phyloP scores from a whole-genome alignment of 2,329 filamentous ascomycete genomes.

The Sarocladium brachiariae region DNA sequence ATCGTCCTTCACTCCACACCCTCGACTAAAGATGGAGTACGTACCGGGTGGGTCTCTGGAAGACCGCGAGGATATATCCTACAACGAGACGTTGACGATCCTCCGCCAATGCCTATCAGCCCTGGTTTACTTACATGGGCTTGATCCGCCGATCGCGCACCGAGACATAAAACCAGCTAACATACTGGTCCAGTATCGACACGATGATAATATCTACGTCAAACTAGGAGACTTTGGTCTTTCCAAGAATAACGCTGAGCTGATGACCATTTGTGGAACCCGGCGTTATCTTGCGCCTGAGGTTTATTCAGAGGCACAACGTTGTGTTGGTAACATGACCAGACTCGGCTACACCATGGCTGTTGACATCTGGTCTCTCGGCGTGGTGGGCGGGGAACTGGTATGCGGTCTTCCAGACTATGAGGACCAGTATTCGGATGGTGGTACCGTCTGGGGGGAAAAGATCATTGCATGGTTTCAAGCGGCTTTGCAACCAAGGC shows the following conservation, averaged over 20 bases:
- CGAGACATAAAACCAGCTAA: constrained; percentile 92
- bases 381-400: constrained; percentile 52
- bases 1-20: not conserved
- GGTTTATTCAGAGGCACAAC: constrained; percentile 36
- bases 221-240: constrained; percentile 90
- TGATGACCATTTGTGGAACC: constrained; percentile 81
- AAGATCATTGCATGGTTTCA: no score
- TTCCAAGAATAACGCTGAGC: constrained; percentile 88
- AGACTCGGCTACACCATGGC: constrained; percentile 83
- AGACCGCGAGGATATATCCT: constrained; percentile 5
- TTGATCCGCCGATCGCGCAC: constrained; percentile 58
- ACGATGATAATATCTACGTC: constrained; percentile 68
- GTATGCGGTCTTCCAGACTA: constrained; percentile 11
- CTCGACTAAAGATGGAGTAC: constrained; percentile 14
- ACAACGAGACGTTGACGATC: constrained; percentile 13
- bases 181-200: constrained; percentile 62
- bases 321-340: no score
- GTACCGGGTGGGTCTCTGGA: constrained; percentile 10
- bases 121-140: constrained; percentile 14
- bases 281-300: constrained; percentile 86
- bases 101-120: constrained; percentile 14
- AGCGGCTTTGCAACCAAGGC: no score
- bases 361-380: constrained; percentile 88
- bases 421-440: no score
- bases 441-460: no score